phyloP scores from a whole-genome alignment of 2,329 filamentous ascomycete genomes.

The Stachybotrys chartarum region DNA sequence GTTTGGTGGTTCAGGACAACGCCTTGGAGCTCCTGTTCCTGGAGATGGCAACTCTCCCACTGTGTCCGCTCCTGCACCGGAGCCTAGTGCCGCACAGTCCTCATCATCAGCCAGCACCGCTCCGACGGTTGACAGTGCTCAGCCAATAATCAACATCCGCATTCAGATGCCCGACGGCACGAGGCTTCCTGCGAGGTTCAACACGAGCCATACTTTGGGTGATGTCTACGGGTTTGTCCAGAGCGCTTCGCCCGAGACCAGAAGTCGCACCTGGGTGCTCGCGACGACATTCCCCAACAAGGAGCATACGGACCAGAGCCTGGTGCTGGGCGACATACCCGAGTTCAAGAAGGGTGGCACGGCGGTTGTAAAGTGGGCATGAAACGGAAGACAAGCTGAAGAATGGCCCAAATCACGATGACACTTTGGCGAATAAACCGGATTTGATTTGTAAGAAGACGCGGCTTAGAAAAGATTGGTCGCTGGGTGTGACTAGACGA shows the following conservation, averaged over 20 bases:
- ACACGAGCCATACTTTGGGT: constrained; percentile 68
- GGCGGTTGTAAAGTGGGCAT: constrained; percentile 55
- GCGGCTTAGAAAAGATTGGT: too few relatives aligned
- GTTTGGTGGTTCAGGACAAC: constrained; percentile 64
- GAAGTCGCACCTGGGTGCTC: constrained; percentile 60
- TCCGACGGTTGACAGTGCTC: constrained; percentile 50
- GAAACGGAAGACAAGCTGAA: neutral
- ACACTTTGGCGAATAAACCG: too few relatives aligned
- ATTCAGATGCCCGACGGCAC: constrained; percentile 75
- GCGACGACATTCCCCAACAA: constrained; percentile 81
- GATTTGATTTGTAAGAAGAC: too few relatives aligned
- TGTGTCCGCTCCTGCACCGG: constrained; percentile 4
- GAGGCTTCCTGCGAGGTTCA: constrained; percentile 72
- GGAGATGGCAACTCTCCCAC: constrained; percentile 34
- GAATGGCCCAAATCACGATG: too few relatives aligned
- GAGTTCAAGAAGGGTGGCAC: constrained; percentile 62
- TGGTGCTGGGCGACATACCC: constrained; percentile 50
- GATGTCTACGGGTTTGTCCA: constrained; percentile 72
- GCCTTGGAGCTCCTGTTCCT: constrained; percentile 71
- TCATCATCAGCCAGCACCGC: constrained; percentile 20
- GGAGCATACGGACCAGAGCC: constrained; percentile 62
- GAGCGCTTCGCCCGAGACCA: constrained; percentile 51
- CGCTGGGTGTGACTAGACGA: too few relatives aligned
- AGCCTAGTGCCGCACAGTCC: constrained; percentile 24
- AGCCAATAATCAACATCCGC: constrained; percentile 63